Percentiles rank a stretch among this genome's conserved stretches.
phyloP scores from a whole-genome alignment of 176 grass and related monocot genomes.

The Alloteropsis semialata region DNA sequence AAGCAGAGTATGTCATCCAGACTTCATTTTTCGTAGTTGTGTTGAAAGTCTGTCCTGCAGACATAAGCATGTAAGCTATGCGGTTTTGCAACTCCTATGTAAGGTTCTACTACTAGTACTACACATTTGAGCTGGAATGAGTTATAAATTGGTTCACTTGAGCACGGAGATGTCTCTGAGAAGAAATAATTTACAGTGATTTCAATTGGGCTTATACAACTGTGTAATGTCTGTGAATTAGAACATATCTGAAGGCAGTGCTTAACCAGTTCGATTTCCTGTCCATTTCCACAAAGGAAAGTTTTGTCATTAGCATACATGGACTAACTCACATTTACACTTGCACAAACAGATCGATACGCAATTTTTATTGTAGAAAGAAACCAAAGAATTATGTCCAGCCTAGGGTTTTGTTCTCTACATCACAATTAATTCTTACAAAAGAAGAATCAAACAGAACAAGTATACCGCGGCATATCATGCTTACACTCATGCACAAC shows the following conservation, averaged over 20 bases:
- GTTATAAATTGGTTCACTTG: background rate
- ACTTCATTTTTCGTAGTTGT: background rate
- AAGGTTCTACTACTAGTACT: background rate
- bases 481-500: conserved; percentile 32
- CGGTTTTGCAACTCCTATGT: conserved; percentile 18
- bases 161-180: background rate
- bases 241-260: background rate
- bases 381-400: conserved; percentile 55
- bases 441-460: conserved; percentile 33
- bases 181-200: background rate
- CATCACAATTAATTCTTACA: conserved; percentile 29
- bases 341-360: conserved; percentile 28
- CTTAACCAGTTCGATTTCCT: background rate
- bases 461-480: conserved; percentile 25
- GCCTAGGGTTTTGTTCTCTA: conserved; percentile 33
- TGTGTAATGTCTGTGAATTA: background rate
- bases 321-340: background rate
- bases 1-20: background rate
- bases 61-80: conserved; percentile 3
- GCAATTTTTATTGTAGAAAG: conserved; percentile 32
- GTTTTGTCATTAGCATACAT: background rate
- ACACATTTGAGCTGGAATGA: background rate
- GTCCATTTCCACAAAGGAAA: background rate
- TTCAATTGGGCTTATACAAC: background rate
- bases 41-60: no score